phyloP scores from a whole-genome alignment of 164 flowering plant species.

The Euptelea pleiosperma region DNA sequence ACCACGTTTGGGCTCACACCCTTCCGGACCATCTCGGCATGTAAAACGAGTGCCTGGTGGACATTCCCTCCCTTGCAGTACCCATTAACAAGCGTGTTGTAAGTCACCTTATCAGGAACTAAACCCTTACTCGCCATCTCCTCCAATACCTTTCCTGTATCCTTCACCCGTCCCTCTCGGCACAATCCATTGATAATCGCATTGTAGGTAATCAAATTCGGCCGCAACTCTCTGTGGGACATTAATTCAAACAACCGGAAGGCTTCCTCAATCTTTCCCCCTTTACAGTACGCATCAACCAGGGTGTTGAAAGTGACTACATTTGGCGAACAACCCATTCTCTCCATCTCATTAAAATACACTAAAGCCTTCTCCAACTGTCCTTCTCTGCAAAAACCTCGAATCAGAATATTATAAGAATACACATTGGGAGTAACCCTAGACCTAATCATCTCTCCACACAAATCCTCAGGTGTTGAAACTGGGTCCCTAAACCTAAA shows the following conservation, averaged over 20 bases:
- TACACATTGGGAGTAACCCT: slow-evolving; percentile 68
- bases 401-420: slow-evolving; percentile 69
- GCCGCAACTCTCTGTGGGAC: slow-evolving; percentile 45
- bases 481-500: slow-evolving; percentile 30
- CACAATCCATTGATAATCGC: slow-evolving; percentile 73
- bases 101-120: slow-evolving; percentile 73
- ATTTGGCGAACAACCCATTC: slow-evolving; percentile 66
- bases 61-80: slow-evolving; percentile 71
- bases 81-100: slow-evolving; percentile 77
- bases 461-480: slow-evolving; percentile 38
- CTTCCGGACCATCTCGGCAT: slow-evolving; percentile 64
- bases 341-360: slow-evolving; percentile 58
- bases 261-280: slow-evolving; percentile 46
- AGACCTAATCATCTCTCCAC: slow-evolving; percentile 43
- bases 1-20: slow-evolving; percentile 75
- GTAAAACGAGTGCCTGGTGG: slow-evolving; percentile 70
- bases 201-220: slow-evolving; percentile 77
- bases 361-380: slow-evolving; percentile 54
- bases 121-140: slow-evolving; percentile 64
- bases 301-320: slow-evolving; percentile 81
- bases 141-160: slow-evolving; percentile 42
- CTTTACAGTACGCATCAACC: slow-evolving; percentile 61
- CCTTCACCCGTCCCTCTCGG: slow-evolving; percentile 60
- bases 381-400: slow-evolving; percentile 54
- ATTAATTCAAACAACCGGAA: slow-evolving; percentile 35